Conservation (phyloP, 345 rosid genomes). For the Fremontodendron californicum region DNA sequence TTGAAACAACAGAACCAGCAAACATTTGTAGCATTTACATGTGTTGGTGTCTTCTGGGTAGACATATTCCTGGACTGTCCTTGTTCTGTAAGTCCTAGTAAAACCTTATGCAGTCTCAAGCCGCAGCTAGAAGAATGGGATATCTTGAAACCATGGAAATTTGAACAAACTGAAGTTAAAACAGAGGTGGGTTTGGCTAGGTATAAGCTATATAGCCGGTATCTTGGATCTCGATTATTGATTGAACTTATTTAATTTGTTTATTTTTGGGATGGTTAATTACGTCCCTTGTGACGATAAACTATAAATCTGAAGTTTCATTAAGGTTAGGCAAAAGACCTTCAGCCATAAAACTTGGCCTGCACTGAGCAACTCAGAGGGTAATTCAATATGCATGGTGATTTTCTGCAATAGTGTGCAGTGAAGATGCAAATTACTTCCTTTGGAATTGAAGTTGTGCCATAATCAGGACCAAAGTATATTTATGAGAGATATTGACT, state of each 20-base stretch:
- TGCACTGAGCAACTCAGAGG: neutral
- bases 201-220: neutral
- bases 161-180: neutral
- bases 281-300: neutral
- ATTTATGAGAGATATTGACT: neutral
- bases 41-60: neutral
- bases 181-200: neutral
- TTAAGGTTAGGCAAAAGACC: neutral
- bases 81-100: neutral
- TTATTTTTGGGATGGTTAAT: neutral
- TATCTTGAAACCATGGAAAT: conserved; percentile 1
- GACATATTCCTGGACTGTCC: neutral
- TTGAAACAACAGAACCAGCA: neutral
- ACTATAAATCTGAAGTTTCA: neutral
- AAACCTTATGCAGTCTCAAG: neutral
- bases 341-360: neutral
- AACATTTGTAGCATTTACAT: conserved; percentile 3
- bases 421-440: neutral
- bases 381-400: neutral
- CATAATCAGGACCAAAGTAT: neutral
- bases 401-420: neutral
- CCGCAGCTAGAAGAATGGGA: neutral
- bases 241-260: too few relatives aligned
- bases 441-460: neutral
- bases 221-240: too few relatives aligned